Conservation (phyloP, 2,329 filamentous ascomycete species). For the Cladosporium sp. region DNA sequence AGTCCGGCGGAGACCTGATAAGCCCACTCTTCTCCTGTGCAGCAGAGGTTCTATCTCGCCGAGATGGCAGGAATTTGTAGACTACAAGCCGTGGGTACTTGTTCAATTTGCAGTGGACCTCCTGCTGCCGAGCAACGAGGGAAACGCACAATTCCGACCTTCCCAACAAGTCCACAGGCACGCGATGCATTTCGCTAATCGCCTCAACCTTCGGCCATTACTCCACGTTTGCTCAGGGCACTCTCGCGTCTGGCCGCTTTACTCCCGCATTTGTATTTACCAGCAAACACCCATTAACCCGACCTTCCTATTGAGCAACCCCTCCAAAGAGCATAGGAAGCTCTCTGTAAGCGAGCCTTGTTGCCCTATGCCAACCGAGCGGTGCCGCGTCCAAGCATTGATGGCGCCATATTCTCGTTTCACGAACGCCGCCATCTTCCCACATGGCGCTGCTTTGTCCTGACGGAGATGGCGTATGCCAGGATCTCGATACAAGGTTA, state of each 20-base stretch:
- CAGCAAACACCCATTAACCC: no score
- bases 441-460: neutral
- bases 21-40: neutral
- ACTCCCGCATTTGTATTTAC: neutral
- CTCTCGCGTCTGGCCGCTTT: neutral
- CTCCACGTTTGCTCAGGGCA: neutral
- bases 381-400: neutral
- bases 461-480: neutral
- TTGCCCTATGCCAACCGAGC: neutral
- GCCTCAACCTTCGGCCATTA: constrained; percentile 2
- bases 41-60: neutral
- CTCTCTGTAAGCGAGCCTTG: neutral
- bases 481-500: neutral
- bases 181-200: neutral
- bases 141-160: neutral
- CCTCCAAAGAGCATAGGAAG: neutral
- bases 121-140: neutral
- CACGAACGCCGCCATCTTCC: neutral
- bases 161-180: neutral
- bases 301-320: neutral
- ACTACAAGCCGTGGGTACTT: neutral
- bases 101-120: neutral
- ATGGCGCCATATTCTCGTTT: neutral
- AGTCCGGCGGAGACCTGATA: neutral
- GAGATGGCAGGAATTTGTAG: neutral